Base-by-base conservation (phyloP, 768 basidiomycete genomes). In the Xerocomus potaroensis region DNA sequence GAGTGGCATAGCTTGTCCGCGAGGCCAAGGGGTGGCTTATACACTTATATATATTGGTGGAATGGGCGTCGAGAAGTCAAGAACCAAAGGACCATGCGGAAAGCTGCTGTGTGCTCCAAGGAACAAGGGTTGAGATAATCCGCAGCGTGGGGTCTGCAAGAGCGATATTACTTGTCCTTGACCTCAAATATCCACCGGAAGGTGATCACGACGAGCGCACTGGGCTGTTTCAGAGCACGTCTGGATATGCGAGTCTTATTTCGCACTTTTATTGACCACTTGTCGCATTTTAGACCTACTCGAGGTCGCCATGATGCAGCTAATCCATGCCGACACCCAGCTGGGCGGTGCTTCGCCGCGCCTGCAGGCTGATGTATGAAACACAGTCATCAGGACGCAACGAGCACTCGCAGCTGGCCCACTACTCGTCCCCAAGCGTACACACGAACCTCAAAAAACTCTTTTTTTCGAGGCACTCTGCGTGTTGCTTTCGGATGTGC, bases 1-100 rank as follows among this genome's bases (percentile, higher is more conserved):
- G 11, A 59, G 43, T 10, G 43, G 12, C 69, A 69, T 68, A n/a
- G 19, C n/a, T 36, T 9, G 16, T 40, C 16, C 22, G 43, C 11
- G 34, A 24, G 21, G 37, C 8, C 10, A 21, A 18, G 32, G 43
- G 34, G 18, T 23, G 19, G 36, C 16, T 43, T 56, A 53, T 56
- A 48, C 44, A 33, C 8, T 8, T 4, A 21, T 31, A 22, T 24
- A 19, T n/a, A n/a, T n/a, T n/a, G n/a, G n/a, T n/a, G n/a, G n/a
- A n/a, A n/a, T n/a, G n/a, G n/a, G n/a, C n/a, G n/a, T n/a, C n/a
- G n/a, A n/a, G n/a, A n/a, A n/a, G n/a, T n/a, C n/a, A n/a, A n/a
- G n/a, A n/a, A n/a, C n/a, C n/a, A n/a, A n/a, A n/a, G n/a, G n/a
- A n/a, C n/a, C n/a, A n/a, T n/a, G n/a, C n/a, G n/a, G n/a, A n/a